phyloP scores from a whole-genome alignment of 148 eudicot species.

The Rhododendron henanense region DNA sequence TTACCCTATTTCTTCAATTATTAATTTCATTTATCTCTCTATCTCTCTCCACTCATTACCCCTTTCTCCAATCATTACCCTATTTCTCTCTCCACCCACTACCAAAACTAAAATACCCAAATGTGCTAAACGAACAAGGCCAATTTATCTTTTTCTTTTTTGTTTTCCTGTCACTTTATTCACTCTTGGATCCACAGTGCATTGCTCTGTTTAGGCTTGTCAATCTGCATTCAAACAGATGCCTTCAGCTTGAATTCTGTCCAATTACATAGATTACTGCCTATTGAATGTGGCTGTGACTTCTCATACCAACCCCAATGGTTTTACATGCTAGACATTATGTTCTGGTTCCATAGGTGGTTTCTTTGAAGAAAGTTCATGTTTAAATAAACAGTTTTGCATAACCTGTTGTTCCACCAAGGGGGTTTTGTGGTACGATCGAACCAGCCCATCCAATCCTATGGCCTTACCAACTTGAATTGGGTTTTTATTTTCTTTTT shows the following conservation, averaged over 20 bases:
- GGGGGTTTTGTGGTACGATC: background rate
- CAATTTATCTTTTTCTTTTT: background rate
- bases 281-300: background rate
- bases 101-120: too few species aligned
- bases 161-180: background rate
- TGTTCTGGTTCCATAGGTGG: background rate
- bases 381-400: background rate
- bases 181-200: background rate
- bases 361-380: background rate
- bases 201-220: constrained; percentile 3
- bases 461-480: background rate
- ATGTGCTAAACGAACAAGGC: too few species aligned
- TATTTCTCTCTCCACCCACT: too few species aligned
- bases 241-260: background rate
- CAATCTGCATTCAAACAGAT: background rate
- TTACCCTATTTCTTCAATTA: too few species aligned
- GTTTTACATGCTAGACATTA: background rate
- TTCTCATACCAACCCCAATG: background rate
- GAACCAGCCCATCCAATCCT: background rate
- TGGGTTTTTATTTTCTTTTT: background rate
- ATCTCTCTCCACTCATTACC: too few species aligned
- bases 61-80: too few species aligned
- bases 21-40: too few species aligned
- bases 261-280: background rate
- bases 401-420: background rate